Base-by-base conservation (phyloP, 805 yeast species). In the Sporopachydermia lactativora region DNA sequence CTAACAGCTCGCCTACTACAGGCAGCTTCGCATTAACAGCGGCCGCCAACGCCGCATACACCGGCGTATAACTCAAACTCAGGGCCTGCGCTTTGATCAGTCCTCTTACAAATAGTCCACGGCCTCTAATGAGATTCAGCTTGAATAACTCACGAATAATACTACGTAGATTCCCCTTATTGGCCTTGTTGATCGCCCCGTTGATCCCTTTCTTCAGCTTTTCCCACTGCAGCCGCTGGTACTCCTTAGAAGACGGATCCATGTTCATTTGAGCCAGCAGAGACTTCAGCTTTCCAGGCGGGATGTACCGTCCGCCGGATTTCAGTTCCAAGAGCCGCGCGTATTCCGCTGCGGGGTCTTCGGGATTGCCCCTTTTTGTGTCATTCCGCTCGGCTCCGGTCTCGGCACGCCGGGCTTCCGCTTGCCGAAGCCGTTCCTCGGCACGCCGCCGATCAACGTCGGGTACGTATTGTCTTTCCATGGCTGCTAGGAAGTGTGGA, bases 1-100 rank as follows among this genome's bases (percentile, higher is more conserved):
- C 53, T 19, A 81, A 46, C 3, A 78, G 53, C 42, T 69, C 69
- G 2, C 94, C 95, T 14, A 83, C 58, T 28, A 70, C 70, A 0
- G 94, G 92, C 3, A 82, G 54, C 47, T 78, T 73, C 3, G 81
- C 68, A 55, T 81, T 80, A 6, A 85, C 40, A 1, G 78, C 66
- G 2, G 78, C 66, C 0, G 71, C 65, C 28, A 85, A 49, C 1
- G 81, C 60, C 0, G 86, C 74, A 48, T 70, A 77, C 1, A 69
- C 65, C 0, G 72, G 57, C 0, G 81, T 66, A 43, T 55, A 60
- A 0, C 61, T 47, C 14, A 55, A 36, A 11, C 75, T 62, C 4
- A 51, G 54, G 11, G 64, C 50, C 49, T 75, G 81, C 0, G 71
- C 65, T 38, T 66, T 66, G 68, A 81, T 71, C 2, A 82, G 39